Conservation (phyloP, 2,329 filamentous ascomycete species). For the Lecanicillium sp. region DNA sequence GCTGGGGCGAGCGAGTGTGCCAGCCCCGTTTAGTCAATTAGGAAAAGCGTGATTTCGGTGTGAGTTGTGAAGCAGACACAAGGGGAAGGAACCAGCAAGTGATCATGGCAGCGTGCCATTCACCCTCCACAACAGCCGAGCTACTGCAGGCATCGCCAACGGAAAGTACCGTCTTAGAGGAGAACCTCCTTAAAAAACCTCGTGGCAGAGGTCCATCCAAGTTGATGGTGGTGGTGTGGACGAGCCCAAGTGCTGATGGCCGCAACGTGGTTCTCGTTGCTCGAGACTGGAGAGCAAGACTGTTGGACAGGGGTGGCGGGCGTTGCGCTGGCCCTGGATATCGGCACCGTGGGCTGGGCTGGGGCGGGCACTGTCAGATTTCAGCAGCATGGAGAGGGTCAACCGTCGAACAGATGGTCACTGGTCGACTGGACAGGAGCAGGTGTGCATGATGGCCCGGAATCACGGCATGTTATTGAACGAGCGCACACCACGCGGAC, state of each 20-base stretch:
- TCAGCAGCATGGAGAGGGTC: background rate
- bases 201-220: background rate
- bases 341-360: conserved; percentile 1
- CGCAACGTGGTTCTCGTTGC: background rate
- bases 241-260: conserved; percentile 3
- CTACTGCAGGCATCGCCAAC: conserved; percentile 9
- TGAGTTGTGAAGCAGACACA: background rate
- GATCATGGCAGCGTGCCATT: conserved; percentile 11
- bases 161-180: background rate
- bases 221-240: background rate
- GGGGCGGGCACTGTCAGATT: conserved; percentile 8
- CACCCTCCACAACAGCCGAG: background rate
- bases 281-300: no score
- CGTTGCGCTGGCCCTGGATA: conserved; percentile 7
- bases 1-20: no score
- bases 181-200: background rate
- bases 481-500: no score
- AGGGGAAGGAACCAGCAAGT: conserved; percentile 6
- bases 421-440: no score
- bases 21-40: conserved; percentile 2
- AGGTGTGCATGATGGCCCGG: no score
- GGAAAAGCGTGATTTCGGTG: conserved; percentile 4
- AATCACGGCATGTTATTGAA: no score
- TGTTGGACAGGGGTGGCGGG: conserved; percentile 9
- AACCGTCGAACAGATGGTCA: no score